These are phyloP conservation scores for Yarrowia bubula DNA, from an alignment of 805 yeast species.

Conservation along the genomic window DNA sequence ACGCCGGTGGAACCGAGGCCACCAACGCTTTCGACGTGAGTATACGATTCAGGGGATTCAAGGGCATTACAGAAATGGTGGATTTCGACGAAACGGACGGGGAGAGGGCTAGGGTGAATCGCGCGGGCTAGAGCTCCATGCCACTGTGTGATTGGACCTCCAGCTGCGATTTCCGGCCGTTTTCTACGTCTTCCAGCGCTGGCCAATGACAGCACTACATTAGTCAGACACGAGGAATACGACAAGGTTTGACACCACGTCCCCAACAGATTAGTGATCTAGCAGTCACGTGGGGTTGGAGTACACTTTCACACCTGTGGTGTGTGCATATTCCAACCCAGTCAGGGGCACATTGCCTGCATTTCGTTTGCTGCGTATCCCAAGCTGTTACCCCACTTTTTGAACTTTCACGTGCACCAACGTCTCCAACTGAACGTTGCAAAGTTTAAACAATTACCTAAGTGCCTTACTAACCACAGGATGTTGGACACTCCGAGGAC, in stretches of 20 bases:
- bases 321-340: too few species aligned
- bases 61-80: too few species aligned
- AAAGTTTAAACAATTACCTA: constrained; percentile 30
- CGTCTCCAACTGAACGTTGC: neutral
- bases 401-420: constrained; percentile 22
- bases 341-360: neutral
- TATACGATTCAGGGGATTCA: neutral
- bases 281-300: too few species aligned
- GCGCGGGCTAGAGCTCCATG: too few species aligned
- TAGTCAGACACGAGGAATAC: constrained; percentile 26
- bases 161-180: too few species aligned
- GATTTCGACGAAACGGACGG: too few species aligned
- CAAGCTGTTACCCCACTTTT: constrained; percentile 9
- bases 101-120: too few species aligned
- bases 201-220: constrained; percentile 48
- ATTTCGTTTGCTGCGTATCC: neutral
- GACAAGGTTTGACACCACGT: constrained; percentile 7
- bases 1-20: constrained; percentile 80
- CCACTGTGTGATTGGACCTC: too few species aligned
- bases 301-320: too few species aligned
- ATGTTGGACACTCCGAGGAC: constrained; percentile 96
- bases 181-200: constrained; percentile 30
- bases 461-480: constrained; percentile 37
- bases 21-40: constrained; percentile 55
- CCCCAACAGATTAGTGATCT: constrained; percentile 16